phyloP scores from a whole-genome alignment of 345 rosid species.

The Nasturtium officinale region DNA sequence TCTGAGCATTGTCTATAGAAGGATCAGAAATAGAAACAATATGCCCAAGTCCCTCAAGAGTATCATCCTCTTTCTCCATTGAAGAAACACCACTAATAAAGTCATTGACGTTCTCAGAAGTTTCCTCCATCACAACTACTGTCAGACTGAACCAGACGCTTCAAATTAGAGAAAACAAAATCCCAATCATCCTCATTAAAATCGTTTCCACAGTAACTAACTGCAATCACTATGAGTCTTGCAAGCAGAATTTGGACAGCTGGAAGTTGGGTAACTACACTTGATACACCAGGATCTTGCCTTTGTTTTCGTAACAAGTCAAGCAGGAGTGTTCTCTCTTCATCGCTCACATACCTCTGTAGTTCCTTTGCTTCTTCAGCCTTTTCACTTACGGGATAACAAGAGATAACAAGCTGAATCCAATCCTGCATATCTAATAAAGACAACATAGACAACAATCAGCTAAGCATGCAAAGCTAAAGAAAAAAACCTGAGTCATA shows the following conservation, averaged over 20 bases:
- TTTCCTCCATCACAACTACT: constrained; percentile 89
- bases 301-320: constrained; percentile 84
- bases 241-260: constrained; percentile 62
- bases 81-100: constrained; percentile 50
- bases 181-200: constrained; percentile 88
- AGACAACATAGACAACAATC: constrained; percentile 34
- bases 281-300: constrained; percentile 46
- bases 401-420: constrained; percentile 77
- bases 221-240: constrained; percentile 64
- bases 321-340: constrained; percentile 67
- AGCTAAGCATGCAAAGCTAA: constrained; percentile 22
- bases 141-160: constrained; percentile 83
- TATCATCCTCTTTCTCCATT: constrained; percentile 44
- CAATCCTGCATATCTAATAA: constrained; percentile 78
- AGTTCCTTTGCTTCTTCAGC: constrained; percentile 56
- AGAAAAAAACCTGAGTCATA: constrained; percentile 8
- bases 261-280: constrained; percentile 52
- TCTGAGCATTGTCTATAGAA: constrained; percentile 54
- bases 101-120: constrained; percentile 75
- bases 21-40: constrained; percentile 59
- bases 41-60: constrained; percentile 55
- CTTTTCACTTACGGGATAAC: constrained; percentile 65
- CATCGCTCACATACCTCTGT: constrained; percentile 56
- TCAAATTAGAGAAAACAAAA: constrained; percentile 62
- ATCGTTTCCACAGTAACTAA: constrained; percentile 84